Evolutionary conservation across 2,329 filamentous ascomycete genomes (phyloP), one percentile per base, ranked within the genome.

Genomic region (Diaporthe ampelina): DNA sequence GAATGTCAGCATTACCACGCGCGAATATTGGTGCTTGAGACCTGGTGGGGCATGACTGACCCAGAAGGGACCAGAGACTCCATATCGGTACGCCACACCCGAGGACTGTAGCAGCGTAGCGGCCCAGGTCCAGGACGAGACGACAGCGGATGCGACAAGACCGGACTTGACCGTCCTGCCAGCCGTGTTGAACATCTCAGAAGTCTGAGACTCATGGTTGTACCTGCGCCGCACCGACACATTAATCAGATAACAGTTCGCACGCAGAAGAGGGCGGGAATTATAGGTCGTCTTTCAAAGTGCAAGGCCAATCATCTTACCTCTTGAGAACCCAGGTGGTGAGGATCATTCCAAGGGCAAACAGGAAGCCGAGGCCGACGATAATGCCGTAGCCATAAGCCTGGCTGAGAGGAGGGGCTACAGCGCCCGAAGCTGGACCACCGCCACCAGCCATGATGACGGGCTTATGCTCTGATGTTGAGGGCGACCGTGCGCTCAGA

Each of bases 91-190:
- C 15, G 43, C 48, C 24, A 26, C 29, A 1, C 29, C 45, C 3
- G 48, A 68, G 1, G 58, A 63, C 24, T 37, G 45, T 8, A 68
- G 63, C 1, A 96, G 86, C 0, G 94, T 97, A 29, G 94, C 95
- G 0, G 94, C 95, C 95, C 95, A 97, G 0, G 95, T 97, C 95
- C 95, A 98, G 7, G 93, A 95, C 21, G 93, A 95, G 4, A 97
- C 94, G n/a, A 98, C 95, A 21, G 95, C 95, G 7, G 94, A 94
- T 15, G 94, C 94, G 0, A 97, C 94, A 19, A 98, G 88, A 57
- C 95, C 95, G 11, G 94, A 95, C 81, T 97, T 98, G 77, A 98
- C 94, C 1, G 94, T 95, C 76, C 95, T 89, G 24, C 95, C 95
- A 67, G 95, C 95, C 0, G 95, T 97, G 77, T 90, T 95, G 87